Conservation (phyloP, 2,329 filamentous ascomycete genomes). For the Colletotrichum australisinense region DNA sequence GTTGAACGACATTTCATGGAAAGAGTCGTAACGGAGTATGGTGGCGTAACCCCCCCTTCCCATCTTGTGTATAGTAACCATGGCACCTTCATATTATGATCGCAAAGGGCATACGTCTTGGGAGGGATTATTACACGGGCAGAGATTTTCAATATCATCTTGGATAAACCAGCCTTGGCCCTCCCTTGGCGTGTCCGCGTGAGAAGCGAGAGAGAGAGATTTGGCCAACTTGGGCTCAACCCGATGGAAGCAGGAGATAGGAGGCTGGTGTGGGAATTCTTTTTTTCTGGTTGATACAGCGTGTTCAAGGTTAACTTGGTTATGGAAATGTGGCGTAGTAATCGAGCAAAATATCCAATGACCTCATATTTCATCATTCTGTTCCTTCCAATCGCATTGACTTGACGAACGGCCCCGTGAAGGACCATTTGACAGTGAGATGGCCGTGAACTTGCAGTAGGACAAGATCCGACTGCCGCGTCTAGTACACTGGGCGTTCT, state of each 20-base stretch:
- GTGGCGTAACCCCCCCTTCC: slow-evolving; percentile 7
- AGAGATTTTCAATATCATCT: background rate
- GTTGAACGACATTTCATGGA: slow-evolving; percentile 30
- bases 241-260: no score
- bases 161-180: background rate
- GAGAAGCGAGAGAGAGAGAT: background rate
- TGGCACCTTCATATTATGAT: slow-evolving; percentile 28
- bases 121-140: background rate
- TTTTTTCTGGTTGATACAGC: background rate
- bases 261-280: background rate
- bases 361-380: slow-evolving; percentile 5
- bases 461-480: background rate
- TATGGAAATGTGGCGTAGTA: slow-evolving; percentile 18
- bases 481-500: background rate
- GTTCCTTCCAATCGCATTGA: background rate
- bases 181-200: background rate
- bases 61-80: slow-evolving; percentile 35
- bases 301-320: slow-evolving; percentile 10
- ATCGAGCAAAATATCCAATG: slow-evolving; percentile 27
- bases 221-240: background rate
- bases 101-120: background rate
- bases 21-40: slow-evolving; percentile 29
- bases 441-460: background rate
- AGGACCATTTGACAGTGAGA: background rate
- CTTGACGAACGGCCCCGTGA: background rate